Conservation (phyloP, 495 filamentous ascomycete genomes). For the Lasiosphaeria hispida region DNA sequence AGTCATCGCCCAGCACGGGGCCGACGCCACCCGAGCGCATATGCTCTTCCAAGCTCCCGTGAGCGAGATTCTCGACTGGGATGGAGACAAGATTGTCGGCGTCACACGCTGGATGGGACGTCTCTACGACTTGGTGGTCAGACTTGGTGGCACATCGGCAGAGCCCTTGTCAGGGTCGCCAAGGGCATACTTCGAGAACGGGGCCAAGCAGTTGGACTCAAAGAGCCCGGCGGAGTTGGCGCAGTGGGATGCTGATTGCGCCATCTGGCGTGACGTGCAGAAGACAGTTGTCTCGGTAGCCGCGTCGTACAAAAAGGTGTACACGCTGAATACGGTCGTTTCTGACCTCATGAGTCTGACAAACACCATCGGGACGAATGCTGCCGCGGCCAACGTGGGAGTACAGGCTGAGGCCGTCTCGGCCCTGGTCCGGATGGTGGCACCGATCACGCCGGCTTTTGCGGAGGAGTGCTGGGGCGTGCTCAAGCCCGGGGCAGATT, state of each 20-base stretch:
- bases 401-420: constrained; percentile 36
- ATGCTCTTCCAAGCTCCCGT: constrained; percentile 85
- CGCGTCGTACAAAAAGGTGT: constrained; percentile 63
- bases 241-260: constrained; percentile 49
- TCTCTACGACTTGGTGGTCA: constrained; percentile 57
- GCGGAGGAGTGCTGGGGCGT: constrained; percentile 76
- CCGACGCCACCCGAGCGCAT: constrained; percentile 81
- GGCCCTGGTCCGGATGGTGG: constrained; percentile 64
- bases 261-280: constrained; percentile 63
- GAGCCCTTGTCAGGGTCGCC: neutral
- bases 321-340: constrained; percentile 75
- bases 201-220: constrained; percentile 5
- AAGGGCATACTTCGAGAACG: constrained; percentile 32
- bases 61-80: constrained; percentile 81
- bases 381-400: constrained; percentile 17
- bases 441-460: constrained; percentile 74
- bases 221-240: constrained; percentile 21
- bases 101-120: constrained; percentile 75
- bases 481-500: constrained; percentile 37
- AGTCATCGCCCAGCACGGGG: constrained; percentile 71
- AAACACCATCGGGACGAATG: constrained; percentile 52
- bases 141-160: constrained; percentile 15
- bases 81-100: constrained; percentile 77
- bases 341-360: constrained; percentile 79
- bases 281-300: constrained; percentile 67